phyloP scores from a whole-genome alignment of 495 filamentous ascomycete genomes.

The Neurospora tetraspora region DNA sequence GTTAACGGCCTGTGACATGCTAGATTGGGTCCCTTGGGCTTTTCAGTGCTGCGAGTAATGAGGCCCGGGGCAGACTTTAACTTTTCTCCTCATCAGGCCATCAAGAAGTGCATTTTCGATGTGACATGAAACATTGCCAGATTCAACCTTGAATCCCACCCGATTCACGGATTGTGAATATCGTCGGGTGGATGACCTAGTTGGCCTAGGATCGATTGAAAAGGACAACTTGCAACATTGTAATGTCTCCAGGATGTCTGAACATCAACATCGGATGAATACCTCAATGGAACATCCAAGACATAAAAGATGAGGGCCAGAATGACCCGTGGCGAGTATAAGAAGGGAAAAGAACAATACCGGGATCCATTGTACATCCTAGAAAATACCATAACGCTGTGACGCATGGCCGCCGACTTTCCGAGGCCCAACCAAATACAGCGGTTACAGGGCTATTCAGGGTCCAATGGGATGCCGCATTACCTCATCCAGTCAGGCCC shows the following conservation, averaged over 20 bases:
- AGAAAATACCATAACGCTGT: neutral
- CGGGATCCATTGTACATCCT: neutral
- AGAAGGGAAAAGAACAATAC: neutral
- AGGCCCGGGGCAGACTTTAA: neutral
- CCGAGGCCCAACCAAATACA: neutral
- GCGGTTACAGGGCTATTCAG: neutral
- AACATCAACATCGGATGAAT: neutral
- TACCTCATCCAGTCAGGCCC: neutral
- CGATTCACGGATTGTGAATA: neutral
- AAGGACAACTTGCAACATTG: neutral
- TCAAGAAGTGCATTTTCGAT: neutral
- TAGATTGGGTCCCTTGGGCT: neutral
- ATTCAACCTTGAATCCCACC: neutral
- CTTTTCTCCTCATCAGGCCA: neutral
- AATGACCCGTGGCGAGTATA: neutral
- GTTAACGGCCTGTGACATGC: neutral
- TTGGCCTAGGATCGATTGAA: neutral
- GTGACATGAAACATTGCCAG: neutral
- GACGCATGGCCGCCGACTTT: neutral
- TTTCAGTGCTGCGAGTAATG: neutral
- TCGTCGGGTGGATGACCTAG: neutral
- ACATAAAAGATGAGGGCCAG: neutral
- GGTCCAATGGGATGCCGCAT: neutral
- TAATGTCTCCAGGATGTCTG: neutral
- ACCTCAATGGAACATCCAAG: neutral